phyloP scores from a whole-genome alignment of 768 basidiomycete genomes.

The Daedaleopsis nitida region DNA sequence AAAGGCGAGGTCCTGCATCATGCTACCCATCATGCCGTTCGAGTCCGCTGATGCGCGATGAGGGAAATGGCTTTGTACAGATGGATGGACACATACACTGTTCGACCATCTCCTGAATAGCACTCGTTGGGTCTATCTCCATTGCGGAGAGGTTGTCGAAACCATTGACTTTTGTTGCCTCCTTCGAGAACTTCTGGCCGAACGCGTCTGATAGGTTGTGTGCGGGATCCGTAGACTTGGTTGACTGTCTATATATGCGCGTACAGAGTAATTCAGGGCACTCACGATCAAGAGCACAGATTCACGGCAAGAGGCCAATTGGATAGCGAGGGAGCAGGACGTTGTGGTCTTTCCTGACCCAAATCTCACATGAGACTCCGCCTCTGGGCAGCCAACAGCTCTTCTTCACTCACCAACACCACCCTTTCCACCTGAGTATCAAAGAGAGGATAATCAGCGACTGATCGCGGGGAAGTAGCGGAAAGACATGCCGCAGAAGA shows the following conservation, averaged over 20 bases:
- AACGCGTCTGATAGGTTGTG: constrained; percentile 99
- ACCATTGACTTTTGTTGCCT: constrained; percentile 97
- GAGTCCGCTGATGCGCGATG: constrained; percentile 63
- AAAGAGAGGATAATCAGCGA: constrained; percentile 11
- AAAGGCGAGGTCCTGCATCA: constrained; percentile 99
- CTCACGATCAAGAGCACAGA: constrained; percentile 96
- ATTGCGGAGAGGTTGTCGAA: constrained; percentile 97
- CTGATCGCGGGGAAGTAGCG: constrained; percentile 12
- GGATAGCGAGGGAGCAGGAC: constrained; percentile 96
- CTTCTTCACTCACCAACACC: constrained; percentile 77
- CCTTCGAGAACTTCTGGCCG: constrained; percentile 98
- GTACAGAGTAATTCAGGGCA: constrained; percentile 14
- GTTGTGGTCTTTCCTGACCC: constrained; percentile 95
- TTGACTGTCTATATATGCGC: not conserved
- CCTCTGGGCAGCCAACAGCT: constrained; percentile 66
- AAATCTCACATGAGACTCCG: not conserved
- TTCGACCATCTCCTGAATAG: constrained; percentile 99
- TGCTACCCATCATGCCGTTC: constrained; percentile 95
- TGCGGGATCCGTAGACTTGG: constrained; percentile 97
- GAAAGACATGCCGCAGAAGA: constrained; percentile 85
- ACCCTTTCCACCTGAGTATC: constrained; percentile 85
- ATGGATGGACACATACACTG: constrained; percentile 61
- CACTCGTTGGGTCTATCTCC: constrained; percentile 99
- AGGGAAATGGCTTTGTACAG: not conserved
- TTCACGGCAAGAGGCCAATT: constrained; percentile 85